Evolutionary conservation across 78 protist genomes (phyloP), one percentile per base, ranked within the genome.

Genomic region (Dictyostelium capitatum): DNA sequence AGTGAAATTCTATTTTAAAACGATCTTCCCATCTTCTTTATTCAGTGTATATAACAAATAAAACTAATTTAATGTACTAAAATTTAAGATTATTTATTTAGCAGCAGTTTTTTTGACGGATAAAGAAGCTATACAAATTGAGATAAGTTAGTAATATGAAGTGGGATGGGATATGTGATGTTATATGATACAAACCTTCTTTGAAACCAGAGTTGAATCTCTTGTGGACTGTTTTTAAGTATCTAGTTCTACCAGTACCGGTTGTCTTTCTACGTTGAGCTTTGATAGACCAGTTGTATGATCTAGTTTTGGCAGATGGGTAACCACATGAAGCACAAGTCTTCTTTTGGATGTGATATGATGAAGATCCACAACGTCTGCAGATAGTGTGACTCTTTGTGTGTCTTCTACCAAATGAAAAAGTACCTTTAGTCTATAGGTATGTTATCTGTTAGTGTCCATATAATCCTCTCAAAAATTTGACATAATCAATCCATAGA

Each of bases 221-320:
- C 91, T 79, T 78, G 80, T 84, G 90, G 10, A 92, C 91, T 50
- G 70, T 37, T 95, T 96, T 96, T 32, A 99, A 81, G 97, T 98
- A 90, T 59, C 98, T 91, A 94, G 89, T 90, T 89, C 99, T 97
- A 70, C 99, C 99, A 54, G 99, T 98, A 37, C 99, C 99, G 74
- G 99, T 97, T 47, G 99, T 98, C 89, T 96, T 93, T 80, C 99
- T 97, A 93, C 99, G 98, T 53, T 77, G 82, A 59, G 99, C 97
- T 98, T 98, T 98, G 57, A 80, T 53, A 20, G 83, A n/a, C 99
- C 99, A 97, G 95, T 95, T 89, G 97, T 89, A 97, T 3, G 10
- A 25, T 82, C 99, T 96, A 79, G 57, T 83, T 54, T 95, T 90
- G 80, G 99, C 97, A 0, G 95, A 72, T 32, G 99, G 99, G 97